Conservation (phyloP, 805 yeast species). For the Sugiyamaella valdiviana region DNA sequence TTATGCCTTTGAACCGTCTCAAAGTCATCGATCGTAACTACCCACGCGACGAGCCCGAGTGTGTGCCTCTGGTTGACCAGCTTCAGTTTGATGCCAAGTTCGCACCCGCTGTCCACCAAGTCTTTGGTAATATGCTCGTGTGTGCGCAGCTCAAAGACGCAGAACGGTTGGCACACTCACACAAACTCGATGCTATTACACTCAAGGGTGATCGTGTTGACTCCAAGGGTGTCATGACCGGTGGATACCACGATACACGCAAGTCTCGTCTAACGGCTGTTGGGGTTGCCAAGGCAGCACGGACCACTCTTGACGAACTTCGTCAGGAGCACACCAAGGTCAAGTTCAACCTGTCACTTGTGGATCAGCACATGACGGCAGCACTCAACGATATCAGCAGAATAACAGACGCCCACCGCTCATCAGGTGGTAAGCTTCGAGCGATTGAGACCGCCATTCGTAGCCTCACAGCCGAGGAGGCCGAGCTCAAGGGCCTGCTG, state of each 20-base stretch:
- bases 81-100: constrained; percentile 54
- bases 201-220: constrained; percentile 89
- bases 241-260: constrained; percentile 75
- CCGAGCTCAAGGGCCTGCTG: constrained; percentile 19
- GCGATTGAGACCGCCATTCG: constrained; percentile 12
- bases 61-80: constrained; percentile 73
- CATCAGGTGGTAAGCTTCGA: constrained; percentile 1
- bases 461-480: constrained; percentile 21
- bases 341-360: constrained; percentile 33
- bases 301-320: constrained; percentile 39
- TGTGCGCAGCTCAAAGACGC: constrained; percentile 65
- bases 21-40: constrained; percentile 38
- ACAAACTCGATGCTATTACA: constrained; percentile 70
- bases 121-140: constrained; percentile 77
- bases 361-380: constrained; percentile 49
- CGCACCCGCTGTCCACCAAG: constrained; percentile 64
- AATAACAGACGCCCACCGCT: constrained; percentile 37
- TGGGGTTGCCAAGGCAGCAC: constrained; percentile 49
- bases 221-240: constrained; percentile 74
- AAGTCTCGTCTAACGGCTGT: constrained; percentile 66
- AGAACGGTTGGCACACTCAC: constrained; percentile 54
- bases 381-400: constrained; percentile 42
- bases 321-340: constrained; percentile 38
- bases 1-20: constrained; percentile 80
- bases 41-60: constrained; percentile 58